phyloP scores from a whole-genome alignment of 2,329 filamentous ascomycete genomes.

The Beauveria scarabaeidicola region DNA sequence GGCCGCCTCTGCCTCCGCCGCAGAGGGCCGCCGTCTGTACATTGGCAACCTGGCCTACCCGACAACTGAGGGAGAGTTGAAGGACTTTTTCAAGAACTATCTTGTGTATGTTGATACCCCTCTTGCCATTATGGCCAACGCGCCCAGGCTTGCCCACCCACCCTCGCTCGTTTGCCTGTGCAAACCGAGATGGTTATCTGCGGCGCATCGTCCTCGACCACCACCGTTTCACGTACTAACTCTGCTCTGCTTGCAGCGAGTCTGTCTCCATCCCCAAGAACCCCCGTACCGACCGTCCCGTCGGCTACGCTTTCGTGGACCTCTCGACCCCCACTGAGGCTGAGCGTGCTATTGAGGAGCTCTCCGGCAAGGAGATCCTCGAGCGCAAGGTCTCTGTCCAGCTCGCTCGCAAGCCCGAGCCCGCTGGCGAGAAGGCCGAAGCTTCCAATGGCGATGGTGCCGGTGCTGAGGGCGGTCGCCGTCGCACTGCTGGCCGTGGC shows the following conservation, averaged over 20 bases:
- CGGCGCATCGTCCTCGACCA: neutral
- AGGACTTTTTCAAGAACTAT: conserved; percentile 99
- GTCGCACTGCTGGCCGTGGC: conserved; percentile 54
- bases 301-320: conserved; percentile 98
- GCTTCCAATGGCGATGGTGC: conserved; percentile 67
- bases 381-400: conserved; percentile 99
- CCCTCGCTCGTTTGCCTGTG: neutral
- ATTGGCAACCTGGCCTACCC: conserved; percentile 99
- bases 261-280: conserved; percentile 99
- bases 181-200: neutral
- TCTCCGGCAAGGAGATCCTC: conserved; percentile 95
- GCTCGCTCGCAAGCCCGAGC: conserved; percentile 94
- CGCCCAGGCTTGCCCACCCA: neutral
- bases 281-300: conserved; percentile 94
- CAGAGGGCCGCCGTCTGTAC: conserved; percentile 98
- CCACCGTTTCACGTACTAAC: conserved; percentile 20
- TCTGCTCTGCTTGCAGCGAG: conserved; percentile 54
- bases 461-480: conserved; percentile 57
- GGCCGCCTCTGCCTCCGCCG: conserved; percentile 91
- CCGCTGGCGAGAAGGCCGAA: conserved; percentile 67
- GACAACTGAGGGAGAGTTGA: conserved; percentile 99
- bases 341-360: conserved; percentile 87
- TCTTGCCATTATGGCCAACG: neutral
- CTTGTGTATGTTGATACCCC: conserved; percentile 72
- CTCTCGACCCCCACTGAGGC: conserved; percentile 91